Base-by-base conservation (phyloP, 139 green algal species). In the Volvox reticuliferus region DNA sequence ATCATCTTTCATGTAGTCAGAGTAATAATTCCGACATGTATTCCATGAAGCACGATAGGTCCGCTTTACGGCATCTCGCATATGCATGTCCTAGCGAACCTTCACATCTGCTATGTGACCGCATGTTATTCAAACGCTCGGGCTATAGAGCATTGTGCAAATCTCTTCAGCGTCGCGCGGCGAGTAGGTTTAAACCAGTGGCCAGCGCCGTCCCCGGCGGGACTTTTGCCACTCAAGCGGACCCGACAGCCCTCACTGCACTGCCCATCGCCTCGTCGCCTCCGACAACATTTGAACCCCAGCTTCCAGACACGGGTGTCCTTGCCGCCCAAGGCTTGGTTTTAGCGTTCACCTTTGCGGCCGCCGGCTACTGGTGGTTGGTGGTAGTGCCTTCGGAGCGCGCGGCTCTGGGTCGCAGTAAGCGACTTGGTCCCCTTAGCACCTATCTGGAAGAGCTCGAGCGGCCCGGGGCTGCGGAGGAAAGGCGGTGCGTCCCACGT, bases 331-430 rank as follows among this genome's bases (percentile, higher is more conserved):
- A 92, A 62, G 24, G 61, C 32, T 3, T 89, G 14, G 92, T 94
- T 13, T 69, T 94, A 3, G 78, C 71, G 14, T n/a, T 90, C 13
- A 90, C 89, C 0, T 18, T 80, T 1, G 85, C 37, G 3, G 86
- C 89, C 0, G 92, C 88, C 30, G 92, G 63, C 9, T 94, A 94
- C 79, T 94, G 92, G 92, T 94, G 92, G 79, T 33, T 76, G n/a
- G 81, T 87, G 18, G 61, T 87, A 63, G 81, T 89, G 36, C 84
- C 84, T 17, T 73, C 84, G 44, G 84, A 89, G 84, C 84, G 84
- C 1, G 84, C 84, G 36, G 84, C 84, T 2, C 33, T 89, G 69
- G 84, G 84, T 6, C 84, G 84, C 37, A 89, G 84, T 44, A 94
- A 94, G 85, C 88, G 89, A 5, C 18, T 75, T 17, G 92, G 92